These are phyloP conservation scores for Zygoascus meyerae DNA, from an alignment of 1,139 yeast species.

Conservation along the genomic window DNA sequence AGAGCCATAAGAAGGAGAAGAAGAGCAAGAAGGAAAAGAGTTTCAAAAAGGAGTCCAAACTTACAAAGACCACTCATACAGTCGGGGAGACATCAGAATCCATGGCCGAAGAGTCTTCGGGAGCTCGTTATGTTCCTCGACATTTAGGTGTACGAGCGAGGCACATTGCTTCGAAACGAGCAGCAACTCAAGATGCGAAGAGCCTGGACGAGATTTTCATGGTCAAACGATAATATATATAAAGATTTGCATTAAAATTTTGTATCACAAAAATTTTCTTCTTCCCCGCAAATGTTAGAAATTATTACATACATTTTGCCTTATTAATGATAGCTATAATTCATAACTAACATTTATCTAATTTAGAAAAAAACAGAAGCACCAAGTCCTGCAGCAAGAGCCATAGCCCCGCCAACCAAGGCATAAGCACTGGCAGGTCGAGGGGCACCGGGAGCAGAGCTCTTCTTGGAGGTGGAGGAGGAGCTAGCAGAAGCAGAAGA, in stretches of 20 bases:
- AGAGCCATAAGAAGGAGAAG: conserved; percentile 24
- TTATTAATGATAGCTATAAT: not conserved
- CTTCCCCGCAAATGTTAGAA: not conserved
- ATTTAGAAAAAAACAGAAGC: conserved; percentile 8
- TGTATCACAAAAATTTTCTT: no score
- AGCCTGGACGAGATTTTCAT: conserved; percentile 89
- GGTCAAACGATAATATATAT: conserved; percentile 38
- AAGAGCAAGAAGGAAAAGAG: conserved; percentile 20
- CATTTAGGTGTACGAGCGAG: conserved; percentile 57
- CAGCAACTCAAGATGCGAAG: conserved; percentile 83
- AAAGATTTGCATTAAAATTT: not conserved
- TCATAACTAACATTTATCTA: no score
- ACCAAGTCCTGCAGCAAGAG: conserved; percentile 8
- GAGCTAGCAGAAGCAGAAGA: conserved; percentile 3
- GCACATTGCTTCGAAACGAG: conserved; percentile 84
- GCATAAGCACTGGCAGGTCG: conserved; percentile 4
- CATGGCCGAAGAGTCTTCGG: no score
- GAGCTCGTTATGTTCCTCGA: conserved; percentile 4
- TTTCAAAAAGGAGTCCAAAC: conserved; percentile 29
- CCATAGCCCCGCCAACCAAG: conserved; percentile 5
- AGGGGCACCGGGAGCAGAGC: not conserved
- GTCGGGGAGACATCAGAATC: no score
- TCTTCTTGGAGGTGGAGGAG: conserved; percentile 6
- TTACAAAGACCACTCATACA: no score
- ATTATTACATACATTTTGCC: not conserved